Percentiles rank a stretch among this genome's conserved stretches.
These are phyloP conservation scores for Yamadazyma phyllophila DNA, from an alignment of 805 yeast genomes.

Conservation along the genomic window DNA sequence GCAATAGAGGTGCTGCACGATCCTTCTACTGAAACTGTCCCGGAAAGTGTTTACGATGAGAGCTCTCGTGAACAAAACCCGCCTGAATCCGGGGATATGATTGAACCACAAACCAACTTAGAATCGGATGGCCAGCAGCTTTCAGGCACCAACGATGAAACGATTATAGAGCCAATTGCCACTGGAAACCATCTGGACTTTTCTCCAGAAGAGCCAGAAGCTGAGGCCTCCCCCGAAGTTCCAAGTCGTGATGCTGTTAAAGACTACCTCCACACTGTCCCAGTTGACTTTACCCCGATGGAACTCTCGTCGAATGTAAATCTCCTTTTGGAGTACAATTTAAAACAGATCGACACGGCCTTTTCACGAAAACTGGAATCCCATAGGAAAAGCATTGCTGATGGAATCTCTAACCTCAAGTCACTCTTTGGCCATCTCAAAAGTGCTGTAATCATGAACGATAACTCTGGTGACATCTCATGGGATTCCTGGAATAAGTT, in stretches of 20 bases:
- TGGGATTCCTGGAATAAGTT: conserved; percentile 90
- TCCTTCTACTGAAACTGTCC: too few relatives aligned
- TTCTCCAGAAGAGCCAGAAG: background rate
- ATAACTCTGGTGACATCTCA: conserved; percentile 40
- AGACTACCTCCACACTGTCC: conserved; percentile 10
- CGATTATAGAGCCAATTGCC: background rate
- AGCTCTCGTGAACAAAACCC: too few relatives aligned
- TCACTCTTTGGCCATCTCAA: conserved; percentile 23
- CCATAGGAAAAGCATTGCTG: conserved; percentile 25
- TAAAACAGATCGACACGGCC: conserved; percentile 53
- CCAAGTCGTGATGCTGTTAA: conserved; percentile 10
- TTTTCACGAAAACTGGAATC: conserved; percentile 46
- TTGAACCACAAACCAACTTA: too few relatives aligned
- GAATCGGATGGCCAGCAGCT: too few relatives aligned
- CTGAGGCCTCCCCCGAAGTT: background rate
- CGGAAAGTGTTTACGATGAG: too few relatives aligned
- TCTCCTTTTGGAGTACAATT: conserved; percentile 28
- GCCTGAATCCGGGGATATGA: too few relatives aligned
- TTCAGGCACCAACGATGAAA: background rate
- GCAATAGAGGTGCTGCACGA: background rate
- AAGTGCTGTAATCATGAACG: conserved; percentile 16
- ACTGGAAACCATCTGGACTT: background rate
- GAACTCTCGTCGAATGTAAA: background rate
- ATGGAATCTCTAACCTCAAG: conserved; percentile 39
- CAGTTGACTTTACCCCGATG: conserved; percentile 12